A percentile compares a stretch with the other conserved stretches of the same genome.
Evolutionary conservation across 2,329 filamentous ascomycete species (phyloP).

Genomic region (Fusarium redolens): DNA sequence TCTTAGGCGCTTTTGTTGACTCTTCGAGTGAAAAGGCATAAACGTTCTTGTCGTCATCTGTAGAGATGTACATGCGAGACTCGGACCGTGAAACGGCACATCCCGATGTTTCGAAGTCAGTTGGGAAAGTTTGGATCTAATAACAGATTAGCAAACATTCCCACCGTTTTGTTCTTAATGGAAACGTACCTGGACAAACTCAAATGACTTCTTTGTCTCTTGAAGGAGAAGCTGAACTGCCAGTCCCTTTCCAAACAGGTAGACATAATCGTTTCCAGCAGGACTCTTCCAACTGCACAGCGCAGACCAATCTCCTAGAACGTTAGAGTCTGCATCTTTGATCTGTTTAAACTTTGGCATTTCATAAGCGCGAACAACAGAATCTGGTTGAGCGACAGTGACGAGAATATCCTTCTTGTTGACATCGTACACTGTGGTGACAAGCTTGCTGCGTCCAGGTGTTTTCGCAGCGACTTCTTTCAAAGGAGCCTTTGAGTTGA

Average conservation of each 20-base stretch:
- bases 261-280: slow-evolving; percentile 57
- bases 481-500: slow-evolving; percentile 48
- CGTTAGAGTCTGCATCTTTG: slow-evolving; percentile 47
- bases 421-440: slow-evolving; percentile 53
- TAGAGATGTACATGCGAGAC: slow-evolving; percentile 54
- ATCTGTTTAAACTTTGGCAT: slow-evolving; percentile 47
- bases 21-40: slow-evolving; percentile 56
- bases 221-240: slow-evolving; percentile 54
- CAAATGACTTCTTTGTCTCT: slow-evolving; percentile 40
- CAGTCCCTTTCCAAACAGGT: slow-evolving; percentile 57
- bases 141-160: background rate
- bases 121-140: slow-evolving; percentile 56
- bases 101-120: slow-evolving; percentile 55
- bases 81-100: slow-evolving; percentile 54
- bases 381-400: slow-evolving; percentile 57
- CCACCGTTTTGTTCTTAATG: accelerated
- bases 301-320: slow-evolving; percentile 60
- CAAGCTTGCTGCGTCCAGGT: slow-evolving; percentile 59
- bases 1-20: slow-evolving; percentile 50
- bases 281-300: slow-evolving; percentile 58
- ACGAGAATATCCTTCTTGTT: slow-evolving; percentile 52
- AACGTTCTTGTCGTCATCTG: slow-evolving; percentile 51
- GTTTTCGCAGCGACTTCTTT: slow-evolving; percentile 47
- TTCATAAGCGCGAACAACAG: slow-evolving; percentile 55
- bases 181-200: slow-evolving; percentile 52